Base-by-base conservation (phyloP, 441 rosid species). In the Macaranga tanarius region DNA sequence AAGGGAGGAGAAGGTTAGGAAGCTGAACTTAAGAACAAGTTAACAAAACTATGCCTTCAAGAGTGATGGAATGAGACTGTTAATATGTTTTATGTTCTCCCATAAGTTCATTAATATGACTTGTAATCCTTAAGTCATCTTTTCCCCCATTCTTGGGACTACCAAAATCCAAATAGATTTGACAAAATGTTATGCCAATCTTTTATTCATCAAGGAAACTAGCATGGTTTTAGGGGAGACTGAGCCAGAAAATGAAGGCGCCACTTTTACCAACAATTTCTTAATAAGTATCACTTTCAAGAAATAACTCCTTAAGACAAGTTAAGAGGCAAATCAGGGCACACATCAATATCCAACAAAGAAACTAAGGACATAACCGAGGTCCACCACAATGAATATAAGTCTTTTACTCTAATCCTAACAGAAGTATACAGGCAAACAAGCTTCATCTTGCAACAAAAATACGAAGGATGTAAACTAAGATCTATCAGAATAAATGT, bases 401-500 rank as follows among this genome's bases (percentile, higher is more conserved):
- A 3, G 15, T 40, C 17, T 62, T 22, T 12, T 6, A 16, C 58
- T 42, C 15, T 69, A 20, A 60, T 52, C 66, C 69, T 51, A 40
- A 52, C 22, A 2, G 40, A 17, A 69, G 9, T 28, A 73, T 7
- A 44, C 38, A 34, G 38, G 6, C 38, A 34, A 34, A 34, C 26
- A 57, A 26, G 19, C 34, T 12, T 73, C 59, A 73, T 62, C 68
- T 40, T 55, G 38, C 66, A 62, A 40, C 38, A 25, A 11, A 10
- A 40, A 10, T n/a, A 7, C 48, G 10, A 38, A 40, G 47, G 47
- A 42, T 5, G 47, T 42, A 42, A 42, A 7, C 47, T 15, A 62
- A 62, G 22, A 42, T 11, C 22, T 25, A 57, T 1, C 16, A 15
- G 34, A 38, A 17, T 40, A 38, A 54, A 34, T 12, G 2, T 20